A percentile compares a stretch with the other conserved stretches of the same genome.
These are phyloP conservation scores for Aspergillus pseudoglaucus DNA, from an alignment of 2,329 filamentous ascomycete genomes.

Conservation along the genomic window DNA sequence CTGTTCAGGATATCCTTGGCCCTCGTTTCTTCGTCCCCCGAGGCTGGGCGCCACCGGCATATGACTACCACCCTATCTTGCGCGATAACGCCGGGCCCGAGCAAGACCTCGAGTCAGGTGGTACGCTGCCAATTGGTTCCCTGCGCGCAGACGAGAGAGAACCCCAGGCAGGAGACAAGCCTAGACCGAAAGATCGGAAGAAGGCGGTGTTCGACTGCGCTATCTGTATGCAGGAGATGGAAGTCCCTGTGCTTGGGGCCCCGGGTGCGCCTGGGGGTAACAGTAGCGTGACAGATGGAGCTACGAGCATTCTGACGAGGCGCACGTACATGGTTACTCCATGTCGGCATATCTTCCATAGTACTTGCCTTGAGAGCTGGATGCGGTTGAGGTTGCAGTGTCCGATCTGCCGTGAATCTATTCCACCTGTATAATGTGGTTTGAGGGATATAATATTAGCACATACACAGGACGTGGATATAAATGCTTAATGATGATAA, in stretches of 20 bases:
- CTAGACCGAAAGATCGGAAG: slow-evolving; percentile 41
- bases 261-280: slow-evolving; percentile 45
- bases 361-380: slow-evolving; percentile 86
- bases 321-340: slow-evolving; percentile 95
- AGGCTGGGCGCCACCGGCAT: slow-evolving; percentile 58
- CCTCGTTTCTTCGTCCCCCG: slow-evolving; percentile 77
- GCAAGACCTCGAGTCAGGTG: slow-evolving; percentile 69
- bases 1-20: slow-evolving; percentile 75
- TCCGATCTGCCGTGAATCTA: slow-evolving; percentile 84
- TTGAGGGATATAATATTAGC: background rate
- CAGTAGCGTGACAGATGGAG: slow-evolving; percentile 36
- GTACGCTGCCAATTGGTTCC: slow-evolving; percentile 66
- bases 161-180: slow-evolving; percentile 38
- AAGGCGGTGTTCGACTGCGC: slow-evolving; percentile 75
- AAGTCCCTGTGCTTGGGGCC: slow-evolving; percentile 67
- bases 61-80: slow-evolving; percentile 91
- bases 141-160: slow-evolving; percentile 46
- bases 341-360: slow-evolving; percentile 94
- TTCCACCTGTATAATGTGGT: slow-evolving; percentile 65
- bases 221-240: slow-evolving; percentile 86
- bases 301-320: slow-evolving; percentile 64
- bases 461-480: background rate
- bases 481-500: background rate
- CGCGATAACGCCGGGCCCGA: slow-evolving; percentile 49
- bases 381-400: slow-evolving; percentile 90